Evolutionary conservation across 257 asterid genomes (phyloP).

Genomic region (Plantago ovata): DNA sequence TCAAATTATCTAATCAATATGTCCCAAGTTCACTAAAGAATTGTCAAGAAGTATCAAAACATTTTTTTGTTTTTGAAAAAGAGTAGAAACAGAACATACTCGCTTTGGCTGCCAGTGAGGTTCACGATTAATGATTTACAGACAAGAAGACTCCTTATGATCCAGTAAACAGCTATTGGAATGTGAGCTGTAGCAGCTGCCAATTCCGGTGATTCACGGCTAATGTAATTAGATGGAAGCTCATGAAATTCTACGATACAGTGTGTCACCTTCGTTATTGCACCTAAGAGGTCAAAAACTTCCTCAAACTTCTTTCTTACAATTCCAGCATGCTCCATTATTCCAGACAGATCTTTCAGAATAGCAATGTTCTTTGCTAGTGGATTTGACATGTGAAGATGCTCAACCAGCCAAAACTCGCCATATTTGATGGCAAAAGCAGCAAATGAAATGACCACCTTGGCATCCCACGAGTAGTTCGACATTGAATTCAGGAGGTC

Average conservation of each 20-base stretch:
- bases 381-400: constrained; percentile 28
- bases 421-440: constrained; percentile 61
- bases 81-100: constrained; percentile 33
- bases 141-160: constrained; percentile 57
- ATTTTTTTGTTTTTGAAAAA: neutral
- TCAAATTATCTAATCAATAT: too few species aligned
- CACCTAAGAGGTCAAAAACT: constrained; percentile 26
- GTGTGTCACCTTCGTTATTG: constrained; percentile 33
- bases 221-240: constrained; percentile 42
- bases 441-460: constrained; percentile 45
- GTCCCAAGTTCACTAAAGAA: too few species aligned
- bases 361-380: constrained; percentile 47
- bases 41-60: too few species aligned
- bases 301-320: constrained; percentile 39
- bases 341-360: constrained; percentile 46
- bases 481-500: constrained; percentile 40
- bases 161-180: constrained; percentile 66
- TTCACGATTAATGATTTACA: constrained; percentile 52
- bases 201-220: constrained; percentile 32
- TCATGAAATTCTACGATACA: constrained; percentile 43
- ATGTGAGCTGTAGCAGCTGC: constrained; percentile 39
- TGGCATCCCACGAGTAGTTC: constrained; percentile 56
- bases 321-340: constrained; percentile 21
- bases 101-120: constrained; percentile 68
- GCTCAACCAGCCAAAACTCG: constrained; percentile 66